A percentile compares a stretch with the other conserved stretches of the same genome.
phyloP scores from a whole-genome alignment of 208 protist species.

The Naegleria gruberi region DNA sequence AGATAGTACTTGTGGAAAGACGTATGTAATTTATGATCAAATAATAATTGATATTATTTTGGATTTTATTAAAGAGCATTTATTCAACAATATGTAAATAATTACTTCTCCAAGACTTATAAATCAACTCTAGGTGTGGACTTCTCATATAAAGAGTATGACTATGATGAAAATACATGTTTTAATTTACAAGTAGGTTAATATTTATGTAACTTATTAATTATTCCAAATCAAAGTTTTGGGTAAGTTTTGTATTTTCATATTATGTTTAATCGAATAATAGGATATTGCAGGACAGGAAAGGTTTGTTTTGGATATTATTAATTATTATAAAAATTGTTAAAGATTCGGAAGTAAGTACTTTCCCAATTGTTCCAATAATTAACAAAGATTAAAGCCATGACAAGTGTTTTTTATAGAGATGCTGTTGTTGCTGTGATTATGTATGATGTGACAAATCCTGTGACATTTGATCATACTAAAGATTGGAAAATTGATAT shows the following conservation, averaged over 20 bases:
- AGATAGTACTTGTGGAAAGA: not conserved
- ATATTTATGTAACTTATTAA: too few relatives aligned
- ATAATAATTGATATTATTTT: not conserved
- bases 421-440: slow-evolving; percentile 46
- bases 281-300: not conserved
- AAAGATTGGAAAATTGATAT: slow-evolving; percentile 47
- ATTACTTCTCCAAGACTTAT: not conserved
- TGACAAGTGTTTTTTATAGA: slow-evolving; percentile 52
- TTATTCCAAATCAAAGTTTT: not conserved
- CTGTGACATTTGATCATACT: slow-evolving; percentile 33
- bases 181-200: not conserved
- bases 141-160: not conserved
- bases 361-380: too few relatives aligned
- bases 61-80: not conserved
- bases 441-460: slow-evolving; percentile 46
- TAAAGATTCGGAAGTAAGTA: not conserved
- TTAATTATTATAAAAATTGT: not conserved
- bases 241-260: not conserved
- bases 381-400: slow-evolving; percentile 43
- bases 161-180: not conserved
- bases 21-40: not conserved
- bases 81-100: slow-evolving; percentile 1
- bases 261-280: not conserved
- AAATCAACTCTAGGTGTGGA: not conserved
- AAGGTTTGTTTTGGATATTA: not conserved